A percentile compares a stretch with the other conserved stretches of the same genome.
These are phyloP conservation scores for Salinomyces thailandicus DNA, from an alignment of 2,329 filamentous ascomycete genomes.

Conservation along the genomic window DNA sequence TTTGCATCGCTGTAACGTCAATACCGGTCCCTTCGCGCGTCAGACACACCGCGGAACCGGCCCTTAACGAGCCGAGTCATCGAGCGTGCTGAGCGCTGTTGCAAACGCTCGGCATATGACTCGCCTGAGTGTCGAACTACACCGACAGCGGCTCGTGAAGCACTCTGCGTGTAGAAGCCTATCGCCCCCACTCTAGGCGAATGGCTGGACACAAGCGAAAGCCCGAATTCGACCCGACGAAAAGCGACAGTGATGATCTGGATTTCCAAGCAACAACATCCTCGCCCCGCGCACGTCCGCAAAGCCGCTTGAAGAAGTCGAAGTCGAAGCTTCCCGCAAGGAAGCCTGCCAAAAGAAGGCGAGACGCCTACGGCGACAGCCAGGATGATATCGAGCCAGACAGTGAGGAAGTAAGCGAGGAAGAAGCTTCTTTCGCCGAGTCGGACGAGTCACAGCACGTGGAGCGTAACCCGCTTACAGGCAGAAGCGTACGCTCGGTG, in stretches of 20 bases:
- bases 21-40: too few relatives aligned
- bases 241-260: conserved; percentile 28
- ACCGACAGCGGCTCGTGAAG: background rate
- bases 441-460: conserved; percentile 35
- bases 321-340: conserved; percentile 11
- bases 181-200: too few relatives aligned
- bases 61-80: too few relatives aligned
- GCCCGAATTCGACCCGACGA: conserved; percentile 28
- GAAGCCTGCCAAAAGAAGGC: conserved; percentile 25
- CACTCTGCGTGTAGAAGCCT: too few relatives aligned
- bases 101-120: background rate
- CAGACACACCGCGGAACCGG: too few relatives aligned
- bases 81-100: background rate
- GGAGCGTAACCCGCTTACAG: conserved; percentile 46
- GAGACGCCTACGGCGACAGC: conserved; percentile 29
- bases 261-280: conserved; percentile 21
- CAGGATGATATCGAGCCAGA: conserved; percentile 38
- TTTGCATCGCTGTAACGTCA: too few relatives aligned
- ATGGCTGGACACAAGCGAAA: conserved; percentile 1
- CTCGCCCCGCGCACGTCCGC: conserved; percentile 14
- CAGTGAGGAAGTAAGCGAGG: conserved; percentile 30
- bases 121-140: background rate
- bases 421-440: conserved; percentile 33
- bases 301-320: conserved; percentile 18
- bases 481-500: conserved; percentile 45